phyloP scores from a whole-genome alignment of 441 rosid genomes.

The Populus hybrid region DNA sequence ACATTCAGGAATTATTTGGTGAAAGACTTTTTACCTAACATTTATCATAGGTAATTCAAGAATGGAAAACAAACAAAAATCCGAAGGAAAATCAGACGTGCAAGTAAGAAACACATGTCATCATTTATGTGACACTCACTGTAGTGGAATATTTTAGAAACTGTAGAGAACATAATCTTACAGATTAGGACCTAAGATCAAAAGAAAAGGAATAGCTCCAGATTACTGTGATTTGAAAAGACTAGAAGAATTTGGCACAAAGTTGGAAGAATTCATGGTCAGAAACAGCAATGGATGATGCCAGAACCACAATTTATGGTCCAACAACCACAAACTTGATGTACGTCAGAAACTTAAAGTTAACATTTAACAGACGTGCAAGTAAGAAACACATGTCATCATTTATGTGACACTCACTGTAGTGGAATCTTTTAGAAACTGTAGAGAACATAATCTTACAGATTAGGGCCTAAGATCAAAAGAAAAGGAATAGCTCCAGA shows the following conservation, averaged over 20 bases:
- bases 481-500: no score
- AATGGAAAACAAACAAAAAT: no score
- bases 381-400: no score
- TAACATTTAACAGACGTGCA: not conserved
- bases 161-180: not conserved
- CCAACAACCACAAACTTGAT: not conserved
- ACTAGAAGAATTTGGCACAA: not conserved
- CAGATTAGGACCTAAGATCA: not conserved
- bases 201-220: not conserved
- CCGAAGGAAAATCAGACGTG: no score
- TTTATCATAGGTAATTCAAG: no score
- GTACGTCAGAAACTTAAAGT: not conserved
- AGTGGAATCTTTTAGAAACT: no score
- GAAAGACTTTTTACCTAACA: no score
- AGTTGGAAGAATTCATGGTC: not conserved
- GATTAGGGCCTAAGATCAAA: no score
- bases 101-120: not conserved
- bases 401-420: no score
- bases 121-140: not conserved
- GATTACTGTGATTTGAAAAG: not conserved
- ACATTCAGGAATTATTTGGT: no score
- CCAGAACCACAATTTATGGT: not conserved
- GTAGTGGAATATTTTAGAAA: not conserved
- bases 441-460: no score
- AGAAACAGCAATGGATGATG: not conserved